A percentile compares a stretch with the other conserved stretches of the same genome.
Evolutionary conservation across 306 rosid species (phyloP).

Genomic region (Geum urbanum): DNA sequence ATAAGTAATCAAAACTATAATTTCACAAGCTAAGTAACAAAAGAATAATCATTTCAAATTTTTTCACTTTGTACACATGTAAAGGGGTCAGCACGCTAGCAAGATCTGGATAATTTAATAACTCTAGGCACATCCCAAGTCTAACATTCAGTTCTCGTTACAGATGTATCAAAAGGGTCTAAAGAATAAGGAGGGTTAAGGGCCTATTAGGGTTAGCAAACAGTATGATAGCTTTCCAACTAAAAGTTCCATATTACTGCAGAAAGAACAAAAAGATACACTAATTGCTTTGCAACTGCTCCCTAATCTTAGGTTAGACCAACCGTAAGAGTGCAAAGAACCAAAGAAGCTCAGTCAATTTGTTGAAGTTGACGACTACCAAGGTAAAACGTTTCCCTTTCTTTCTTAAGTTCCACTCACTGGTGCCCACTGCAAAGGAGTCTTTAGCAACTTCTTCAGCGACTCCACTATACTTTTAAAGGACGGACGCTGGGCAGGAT

Average conservation of each 20-base stretch:
- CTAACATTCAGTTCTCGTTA: neutral
- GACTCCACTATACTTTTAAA: constrained; percentile 62
- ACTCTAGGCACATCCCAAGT: too few relatives aligned
- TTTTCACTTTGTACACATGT: too few relatives aligned
- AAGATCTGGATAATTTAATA: too few relatives aligned
- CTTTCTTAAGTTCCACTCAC: constrained; percentile 41
- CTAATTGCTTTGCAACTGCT: constrained; percentile 9
- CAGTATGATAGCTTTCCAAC: neutral
- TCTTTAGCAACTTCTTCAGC: constrained; percentile 75
- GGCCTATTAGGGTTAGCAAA: neutral
- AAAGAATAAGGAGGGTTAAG: neutral
- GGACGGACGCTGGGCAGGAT: constrained; percentile 71
- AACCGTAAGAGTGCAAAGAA: constrained; percentile 32
- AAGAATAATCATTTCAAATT: too few relatives aligned
- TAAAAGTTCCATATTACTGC: neutral
- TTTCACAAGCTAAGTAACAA: too few relatives aligned
- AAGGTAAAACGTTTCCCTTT: constrained; percentile 15
- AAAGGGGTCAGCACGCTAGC: too few relatives aligned
- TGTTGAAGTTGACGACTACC: constrained; percentile 18
- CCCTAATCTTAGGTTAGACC: constrained; percentile 25
- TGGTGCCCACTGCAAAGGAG: constrained; percentile 64
- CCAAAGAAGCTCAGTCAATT: constrained; percentile 26
- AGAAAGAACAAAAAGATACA: neutral
- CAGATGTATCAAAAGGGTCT: neutral
- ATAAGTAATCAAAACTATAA: too few relatives aligned